Evolutionary conservation across 176 grass and related monocot species (phyloP), one percentile per base, ranked within the genome.

Genomic region (Dendrocalamus sinicus): DNA sequence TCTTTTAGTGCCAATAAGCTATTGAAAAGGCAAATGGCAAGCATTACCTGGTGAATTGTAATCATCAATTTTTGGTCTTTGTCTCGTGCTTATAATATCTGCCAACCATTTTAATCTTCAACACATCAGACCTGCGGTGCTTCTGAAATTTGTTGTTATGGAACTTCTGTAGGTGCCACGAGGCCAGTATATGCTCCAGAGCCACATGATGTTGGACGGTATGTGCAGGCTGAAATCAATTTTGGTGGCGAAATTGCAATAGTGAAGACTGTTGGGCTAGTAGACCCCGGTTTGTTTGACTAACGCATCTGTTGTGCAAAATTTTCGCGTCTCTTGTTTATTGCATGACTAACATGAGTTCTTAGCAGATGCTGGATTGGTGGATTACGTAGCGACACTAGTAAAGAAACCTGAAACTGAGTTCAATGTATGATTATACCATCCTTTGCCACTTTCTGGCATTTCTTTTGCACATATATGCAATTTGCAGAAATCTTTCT

Each of bases 161-260:
- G 17, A 68, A 89, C 53, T 64, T 61, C 53, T 85, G 72, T 75
- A 97, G 94, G 94, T 77, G 94, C 94, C 50, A 97, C 89, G 52
- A 97, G 85, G 81, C 68, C 50, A 47, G 87, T 84, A 78, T 97
- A 97, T 79, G 85, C 89, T 70, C 89, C 92, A 70, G 94, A 94
- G 60, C 94, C 94, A 79, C 86, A 88, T 87, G 94, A 97, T 76
- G 94, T 97, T 39, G 85, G 94, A 7, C 89, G 85, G 53, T 81
- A 86, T 70, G 55, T 92, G 84, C 87, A 94, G 90, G 94, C 89
- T 75, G 94, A 97, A 86, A 90, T 97, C 50, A 85, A 61, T 84
- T 88, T 85, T 61, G 47, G 72, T 6, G 79, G 76, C 78, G 89
- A 87, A 86, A 91, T 62, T 82, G 75, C 72, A 55, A 72, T 77